A percentile compares a stretch with the other conserved stretches of the same genome.
phyloP scores from a whole-genome alignment of 2,329 filamentous ascomycete species.

The Elsinoe arachidis region DNA sequence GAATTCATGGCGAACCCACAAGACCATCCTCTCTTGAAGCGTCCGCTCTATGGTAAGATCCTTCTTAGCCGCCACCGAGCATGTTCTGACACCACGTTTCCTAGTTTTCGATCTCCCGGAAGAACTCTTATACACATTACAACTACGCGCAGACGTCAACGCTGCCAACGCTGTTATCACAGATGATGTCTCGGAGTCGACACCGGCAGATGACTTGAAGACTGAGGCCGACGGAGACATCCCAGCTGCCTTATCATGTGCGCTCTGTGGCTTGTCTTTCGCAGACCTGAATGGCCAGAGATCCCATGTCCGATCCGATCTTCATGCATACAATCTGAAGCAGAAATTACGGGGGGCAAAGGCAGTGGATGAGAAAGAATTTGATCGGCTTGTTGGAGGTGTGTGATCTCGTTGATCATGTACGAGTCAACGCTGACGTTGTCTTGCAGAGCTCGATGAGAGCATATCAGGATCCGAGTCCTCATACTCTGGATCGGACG shows the following conservation, averaged over 20 bases:
- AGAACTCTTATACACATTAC: conserved; percentile 61
- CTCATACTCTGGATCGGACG: conserved; percentile 49
- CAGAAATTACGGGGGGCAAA: conserved; percentile 69
- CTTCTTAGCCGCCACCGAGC: not conserved
- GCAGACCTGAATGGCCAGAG: conserved; percentile 69
- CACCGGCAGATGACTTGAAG: not conserved
- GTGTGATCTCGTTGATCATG: not conserved
- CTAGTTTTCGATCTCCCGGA: conserved; percentile 74
- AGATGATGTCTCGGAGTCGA: not conserved
- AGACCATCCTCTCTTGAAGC: conserved; percentile 33
- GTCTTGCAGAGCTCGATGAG: conserved; percentile 62
- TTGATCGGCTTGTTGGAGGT: conserved; percentile 69
- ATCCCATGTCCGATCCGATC: conserved; percentile 77
- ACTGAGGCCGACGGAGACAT: conserved; percentile 35
- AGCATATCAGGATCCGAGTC: conserved; percentile 78
- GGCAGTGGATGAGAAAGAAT: conserved; percentile 70
- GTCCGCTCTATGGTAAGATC: conserved; percentile 41
- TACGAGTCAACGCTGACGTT: not conserved
- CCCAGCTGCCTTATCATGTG: conserved; percentile 63
- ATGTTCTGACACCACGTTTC: conserved; percentile 13
- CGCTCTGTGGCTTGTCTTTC: conserved; percentile 68
- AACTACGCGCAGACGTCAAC: conserved; percentile 45
- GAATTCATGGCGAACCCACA: not conserved
- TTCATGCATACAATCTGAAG: conserved; percentile 92
- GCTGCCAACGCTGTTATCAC: conserved; percentile 19